Conservation (phyloP, 345 rosid species). For the Eucalyptus tenuipes region DNA sequence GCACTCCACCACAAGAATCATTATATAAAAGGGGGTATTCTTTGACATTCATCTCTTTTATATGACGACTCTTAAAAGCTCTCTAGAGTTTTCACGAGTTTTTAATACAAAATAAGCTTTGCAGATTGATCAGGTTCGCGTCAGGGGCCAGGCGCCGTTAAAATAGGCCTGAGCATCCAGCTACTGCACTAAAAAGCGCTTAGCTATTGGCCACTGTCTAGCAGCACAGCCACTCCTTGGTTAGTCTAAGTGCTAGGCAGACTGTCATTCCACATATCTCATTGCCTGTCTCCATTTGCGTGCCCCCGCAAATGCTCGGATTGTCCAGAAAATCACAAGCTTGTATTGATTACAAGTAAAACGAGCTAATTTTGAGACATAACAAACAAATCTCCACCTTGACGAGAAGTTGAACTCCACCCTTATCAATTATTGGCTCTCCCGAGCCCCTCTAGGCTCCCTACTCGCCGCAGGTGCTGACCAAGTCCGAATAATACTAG, state of each 20-base stretch:
- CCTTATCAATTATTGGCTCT: not conserved
- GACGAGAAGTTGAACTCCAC: not conserved
- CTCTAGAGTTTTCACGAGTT: not conserved
- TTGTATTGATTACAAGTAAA: not conserved
- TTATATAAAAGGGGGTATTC: not conserved
- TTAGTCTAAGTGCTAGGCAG: not conserved
- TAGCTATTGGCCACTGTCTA: not conserved
- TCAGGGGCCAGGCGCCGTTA: not conserved
- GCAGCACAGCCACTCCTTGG: not conserved
- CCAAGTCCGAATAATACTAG: not conserved
- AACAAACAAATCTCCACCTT: not conserved
- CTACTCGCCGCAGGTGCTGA: not conserved
- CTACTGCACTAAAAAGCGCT: not conserved
- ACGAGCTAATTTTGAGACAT: not conserved
- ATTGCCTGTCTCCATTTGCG: not conserved
- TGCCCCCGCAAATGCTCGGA: not conserved
- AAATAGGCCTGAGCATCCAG: not conserved
- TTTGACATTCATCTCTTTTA: not conserved
- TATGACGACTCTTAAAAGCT: not conserved
- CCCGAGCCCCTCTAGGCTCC: not conserved
- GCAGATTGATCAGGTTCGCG: not conserved
- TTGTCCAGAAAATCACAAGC: not conserved
- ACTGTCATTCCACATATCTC: not conserved
- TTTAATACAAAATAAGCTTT: not conserved
- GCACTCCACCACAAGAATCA: not conserved